These are phyloP conservation scores for Syzygium syzygioides DNA, from an alignment of 441 rosid genomes.

Conservation along the genomic window DNA sequence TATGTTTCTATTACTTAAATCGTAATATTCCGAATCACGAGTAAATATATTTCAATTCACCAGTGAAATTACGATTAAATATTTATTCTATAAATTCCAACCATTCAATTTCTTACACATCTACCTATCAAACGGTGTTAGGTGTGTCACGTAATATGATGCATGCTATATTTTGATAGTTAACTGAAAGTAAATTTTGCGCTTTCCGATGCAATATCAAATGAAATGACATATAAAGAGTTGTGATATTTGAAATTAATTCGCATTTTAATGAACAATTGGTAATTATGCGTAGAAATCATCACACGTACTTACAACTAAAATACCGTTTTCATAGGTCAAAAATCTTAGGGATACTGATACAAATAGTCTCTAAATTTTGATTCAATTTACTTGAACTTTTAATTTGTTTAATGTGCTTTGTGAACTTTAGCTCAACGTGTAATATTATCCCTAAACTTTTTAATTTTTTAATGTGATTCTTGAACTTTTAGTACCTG, in stretches of 20 bases:
- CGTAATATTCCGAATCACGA: neutral
- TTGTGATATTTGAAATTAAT: neutral
- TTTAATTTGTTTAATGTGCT: too few relatives aligned
- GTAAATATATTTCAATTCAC: neutral
- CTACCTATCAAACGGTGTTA: neutral
- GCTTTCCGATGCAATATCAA: neutral
- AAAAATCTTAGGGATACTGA: neutral
- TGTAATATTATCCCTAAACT: too few relatives aligned
- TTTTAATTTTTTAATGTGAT: too few relatives aligned
- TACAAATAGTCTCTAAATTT: too few relatives aligned
- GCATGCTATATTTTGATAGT: neutral
- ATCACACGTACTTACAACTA: neutral
- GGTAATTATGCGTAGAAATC: neutral
- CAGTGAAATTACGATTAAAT: neutral
- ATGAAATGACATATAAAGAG: neutral
- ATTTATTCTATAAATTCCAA: neutral
- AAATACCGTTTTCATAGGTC: neutral
- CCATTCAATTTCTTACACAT: accelerated
- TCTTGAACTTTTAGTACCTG: too few relatives aligned
- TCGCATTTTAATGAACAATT: neutral
- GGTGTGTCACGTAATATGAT: neutral
- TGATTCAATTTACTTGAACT: too few relatives aligned
- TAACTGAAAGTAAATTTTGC: neutral
- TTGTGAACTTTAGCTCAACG: too few relatives aligned
- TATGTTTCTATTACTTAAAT: neutral